A percentile compares a stretch with the other conserved stretches of the same genome.
phyloP scores from a whole-genome alignment of 169 alveolate genomes.

The Plasmodium yoelii region DNA sequence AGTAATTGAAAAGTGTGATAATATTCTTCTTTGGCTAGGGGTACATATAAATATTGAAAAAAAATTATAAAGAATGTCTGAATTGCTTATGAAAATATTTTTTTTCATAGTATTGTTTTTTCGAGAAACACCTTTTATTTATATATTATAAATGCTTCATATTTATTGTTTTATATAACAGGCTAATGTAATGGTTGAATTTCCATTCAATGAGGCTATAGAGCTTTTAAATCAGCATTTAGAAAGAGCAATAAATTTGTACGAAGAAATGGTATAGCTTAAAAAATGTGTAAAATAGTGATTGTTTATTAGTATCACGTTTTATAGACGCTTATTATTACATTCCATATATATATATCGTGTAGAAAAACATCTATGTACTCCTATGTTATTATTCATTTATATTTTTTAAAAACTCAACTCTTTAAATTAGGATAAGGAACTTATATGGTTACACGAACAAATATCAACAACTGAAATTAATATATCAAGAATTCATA shows the following conservation, averaged over 20 bases:
- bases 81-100: not conserved
- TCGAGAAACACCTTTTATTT: constrained; percentile 16
- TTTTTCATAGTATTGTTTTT: not conserved
- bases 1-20: constrained; percentile 84
- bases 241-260: constrained; percentile 78
- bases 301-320: too few species aligned
- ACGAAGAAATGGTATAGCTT: constrained; percentile 77
- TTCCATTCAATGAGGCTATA: constrained; percentile 90
- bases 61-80: not conserved
- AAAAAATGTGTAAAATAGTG: constrained; percentile 1
- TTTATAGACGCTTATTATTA: too few species aligned
- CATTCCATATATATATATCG: too few species aligned
- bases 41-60: constrained; percentile 75
- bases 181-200: constrained; percentile 92
- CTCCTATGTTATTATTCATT: not conserved
- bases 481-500: constrained; percentile 92
- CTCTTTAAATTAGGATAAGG: constrained; percentile 80
- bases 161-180: constrained; percentile 44
- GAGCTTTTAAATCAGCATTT: constrained; percentile 85
- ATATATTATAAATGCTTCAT: not conserved
- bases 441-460: constrained; percentile 88
- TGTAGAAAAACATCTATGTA: not conserved
- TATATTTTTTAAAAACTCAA: constrained; percentile 5
- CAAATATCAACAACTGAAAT: constrained; percentile 91
- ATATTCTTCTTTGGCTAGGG: constrained; percentile 90